Conservation (phyloP, 176 grass and related monocot genomes). For the Miscanthus lutarioriparius region DNA sequence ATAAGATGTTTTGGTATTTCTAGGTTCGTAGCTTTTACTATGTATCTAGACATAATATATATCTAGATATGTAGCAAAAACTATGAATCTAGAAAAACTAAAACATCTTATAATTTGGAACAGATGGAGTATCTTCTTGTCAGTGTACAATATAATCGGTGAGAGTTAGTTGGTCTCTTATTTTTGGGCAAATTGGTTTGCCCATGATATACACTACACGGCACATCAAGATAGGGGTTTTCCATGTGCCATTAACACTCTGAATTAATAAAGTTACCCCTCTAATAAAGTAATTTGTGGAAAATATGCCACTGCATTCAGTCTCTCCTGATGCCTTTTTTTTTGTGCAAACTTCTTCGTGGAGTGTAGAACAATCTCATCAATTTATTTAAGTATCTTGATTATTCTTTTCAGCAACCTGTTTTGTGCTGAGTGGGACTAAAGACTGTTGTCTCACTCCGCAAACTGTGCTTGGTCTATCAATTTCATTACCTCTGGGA, state of each 20-base stretch:
- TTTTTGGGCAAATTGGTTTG: neutral
- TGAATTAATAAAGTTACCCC: neutral
- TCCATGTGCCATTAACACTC: neutral
- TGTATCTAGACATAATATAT: no score
- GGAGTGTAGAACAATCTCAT: neutral
- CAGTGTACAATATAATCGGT: neutral
- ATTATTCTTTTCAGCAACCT: slow-evolving; percentile 18
- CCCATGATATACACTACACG: neutral
- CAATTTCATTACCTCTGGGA: neutral
- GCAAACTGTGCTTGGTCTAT: neutral
- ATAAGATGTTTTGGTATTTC: no score
- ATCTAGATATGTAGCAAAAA: no score
- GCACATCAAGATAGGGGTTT: neutral
- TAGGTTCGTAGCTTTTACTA: no score
- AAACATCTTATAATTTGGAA: no score
- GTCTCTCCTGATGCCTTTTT: neutral
- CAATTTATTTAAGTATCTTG: neutral
- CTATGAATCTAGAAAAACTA: no score
- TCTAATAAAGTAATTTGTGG: neutral
- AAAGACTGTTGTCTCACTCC: neutral
- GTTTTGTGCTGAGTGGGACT: neutral
- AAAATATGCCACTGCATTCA: neutral
- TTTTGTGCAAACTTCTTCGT: neutral
- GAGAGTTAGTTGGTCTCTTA: neutral
- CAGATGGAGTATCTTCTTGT: neutral